Percentiles rank a stretch among this genome's conserved stretches.
These are phyloP conservation scores for Protomyces macrosporus DNA, from an alignment of 1,139 yeast genomes.

Conservation along the genomic window DNA sequence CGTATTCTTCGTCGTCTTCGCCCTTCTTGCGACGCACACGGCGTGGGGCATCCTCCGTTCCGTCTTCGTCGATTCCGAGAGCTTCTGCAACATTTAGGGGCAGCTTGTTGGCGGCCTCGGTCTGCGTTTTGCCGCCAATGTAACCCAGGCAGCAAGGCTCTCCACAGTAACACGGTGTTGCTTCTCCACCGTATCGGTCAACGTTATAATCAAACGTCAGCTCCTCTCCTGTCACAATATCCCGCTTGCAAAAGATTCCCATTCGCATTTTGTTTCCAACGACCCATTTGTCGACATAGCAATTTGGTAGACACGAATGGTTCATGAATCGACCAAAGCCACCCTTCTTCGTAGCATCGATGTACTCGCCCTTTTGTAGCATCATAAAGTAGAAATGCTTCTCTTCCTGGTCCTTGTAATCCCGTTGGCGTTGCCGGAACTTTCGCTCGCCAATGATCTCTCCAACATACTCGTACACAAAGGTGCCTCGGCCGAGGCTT, in stretches of 20 bases:
- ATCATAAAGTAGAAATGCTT: slow-evolving; percentile 95
- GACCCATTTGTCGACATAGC: slow-evolving; percentile 95
- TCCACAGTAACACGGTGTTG: slow-evolving; percentile 93
- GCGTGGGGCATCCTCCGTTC: slow-evolving; percentile 46
- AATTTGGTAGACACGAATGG: slow-evolving; percentile 92
- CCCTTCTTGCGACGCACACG: slow-evolving; percentile 36
- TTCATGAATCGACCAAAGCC: slow-evolving; percentile 85
- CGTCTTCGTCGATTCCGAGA: slow-evolving; percentile 60
- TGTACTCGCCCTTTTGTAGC: slow-evolving; percentile 87
- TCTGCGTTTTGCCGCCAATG: slow-evolving; percentile 94
- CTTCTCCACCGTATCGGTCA: slow-evolving; percentile 90
- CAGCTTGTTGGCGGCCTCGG: slow-evolving; percentile 62
- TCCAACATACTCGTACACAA: slow-evolving; percentile 87
- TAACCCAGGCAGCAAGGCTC: slow-evolving; percentile 86
- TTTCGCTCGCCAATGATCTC: slow-evolving; percentile 77
- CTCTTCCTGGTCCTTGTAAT: slow-evolving; percentile 64
- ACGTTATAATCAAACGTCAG: slow-evolving; percentile 94
- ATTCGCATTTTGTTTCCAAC: slow-evolving; percentile 82
- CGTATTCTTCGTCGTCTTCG: slow-evolving; percentile 54
- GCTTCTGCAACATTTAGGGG: slow-evolving; percentile 85
- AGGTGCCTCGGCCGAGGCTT: slow-evolving; percentile 55
- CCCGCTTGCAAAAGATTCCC: slow-evolving; percentile 88
- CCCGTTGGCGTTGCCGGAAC: slow-evolving; percentile 67
- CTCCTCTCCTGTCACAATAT: slow-evolving; percentile 75
- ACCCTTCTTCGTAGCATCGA: slow-evolving; percentile 89